Evolutionary conservation across 371 early-diverging fungal species (phyloP).

Genomic region (Circinella minor): DNA sequence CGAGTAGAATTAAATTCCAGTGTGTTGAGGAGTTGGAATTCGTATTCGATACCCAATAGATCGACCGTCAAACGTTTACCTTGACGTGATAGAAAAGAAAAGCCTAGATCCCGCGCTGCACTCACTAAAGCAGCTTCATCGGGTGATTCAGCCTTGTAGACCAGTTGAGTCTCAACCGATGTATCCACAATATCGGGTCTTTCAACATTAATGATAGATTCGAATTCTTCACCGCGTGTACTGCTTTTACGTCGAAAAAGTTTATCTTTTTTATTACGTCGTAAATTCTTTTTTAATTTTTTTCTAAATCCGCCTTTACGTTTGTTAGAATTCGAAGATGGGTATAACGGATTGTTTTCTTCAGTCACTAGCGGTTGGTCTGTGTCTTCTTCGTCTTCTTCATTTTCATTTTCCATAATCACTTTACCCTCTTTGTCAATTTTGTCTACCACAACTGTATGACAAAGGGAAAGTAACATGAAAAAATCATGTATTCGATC

Average conservation of each 20-base stretch:
- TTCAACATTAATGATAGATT: constrained; percentile 16
- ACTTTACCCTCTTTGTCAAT: constrained; percentile 60
- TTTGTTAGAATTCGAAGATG: no score
- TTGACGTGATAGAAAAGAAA: constrained; percentile 68
- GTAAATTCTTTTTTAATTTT: constrained; percentile 8
- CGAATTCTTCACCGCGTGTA: constrained; percentile 21
- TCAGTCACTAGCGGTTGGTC: constrained; percentile 11
- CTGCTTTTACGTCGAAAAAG: constrained; percentile 4
- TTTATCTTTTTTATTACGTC: not conserved
- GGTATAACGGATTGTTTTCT: not conserved
- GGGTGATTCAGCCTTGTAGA: constrained; percentile 78
- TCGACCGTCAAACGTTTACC: constrained; percentile 57
- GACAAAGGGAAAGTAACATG: constrained; percentile 87
- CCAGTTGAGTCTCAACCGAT: constrained; percentile 36
- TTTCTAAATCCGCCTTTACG: constrained; percentile 15
- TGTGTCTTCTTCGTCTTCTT: constrained; percentile 13
- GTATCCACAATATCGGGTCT: constrained; percentile 33
- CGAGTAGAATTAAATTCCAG: constrained; percentile 93
- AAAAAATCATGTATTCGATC: constrained; percentile 76
- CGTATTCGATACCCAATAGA: constrained; percentile 67
- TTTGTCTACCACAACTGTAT: constrained; percentile 89
- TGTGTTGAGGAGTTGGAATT: constrained; percentile 76
- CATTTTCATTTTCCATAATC: constrained; percentile 25
- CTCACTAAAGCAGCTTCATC: constrained; percentile 89
- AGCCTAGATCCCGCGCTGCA: constrained; percentile 88